Percentiles rank a stretch among this genome's conserved stretches.
Conservation (phyloP, 192 early-diverging fungal genomes). For the Borealophlyctis nickersoniae region DNA sequence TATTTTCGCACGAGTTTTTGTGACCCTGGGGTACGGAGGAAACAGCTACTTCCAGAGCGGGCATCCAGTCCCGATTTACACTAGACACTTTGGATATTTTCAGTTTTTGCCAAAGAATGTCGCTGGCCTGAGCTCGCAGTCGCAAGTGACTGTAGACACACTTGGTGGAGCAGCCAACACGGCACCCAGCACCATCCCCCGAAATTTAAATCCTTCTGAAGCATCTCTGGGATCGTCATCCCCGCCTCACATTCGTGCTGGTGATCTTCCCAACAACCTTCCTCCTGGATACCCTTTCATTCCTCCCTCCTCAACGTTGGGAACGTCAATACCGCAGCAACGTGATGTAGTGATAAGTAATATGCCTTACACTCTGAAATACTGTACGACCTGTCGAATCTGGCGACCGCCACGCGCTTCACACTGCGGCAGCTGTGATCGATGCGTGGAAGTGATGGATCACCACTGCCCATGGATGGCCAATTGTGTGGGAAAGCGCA, state of each 20-base stretch:
- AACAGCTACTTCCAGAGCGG: no score
- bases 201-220: not conserved
- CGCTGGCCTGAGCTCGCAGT: no score
- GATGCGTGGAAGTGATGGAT: slow-evolving; percentile 72
- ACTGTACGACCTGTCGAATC: slow-evolving; percentile 85
- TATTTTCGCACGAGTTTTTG: slow-evolving; percentile 35
- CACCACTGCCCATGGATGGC: slow-evolving; percentile 88
- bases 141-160: no score
- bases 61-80: no score
- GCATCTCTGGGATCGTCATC: not conserved
- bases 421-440: slow-evolving; percentile 86
- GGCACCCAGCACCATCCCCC: not conserved
- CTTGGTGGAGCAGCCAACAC: no score
- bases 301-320: slow-evolving; percentile 10
- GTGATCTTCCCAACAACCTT: not conserved
- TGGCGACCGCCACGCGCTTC: slow-evolving; percentile 84
- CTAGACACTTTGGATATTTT: no score
- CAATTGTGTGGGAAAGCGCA: slow-evolving; percentile 80
- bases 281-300: slow-evolving; percentile 18
- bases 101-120: not conserved
- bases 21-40: slow-evolving; percentile 49
- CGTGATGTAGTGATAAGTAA: slow-evolving; percentile 55
- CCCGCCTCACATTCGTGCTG: not conserved
- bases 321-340: slow-evolving; percentile 35
- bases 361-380: slow-evolving; percentile 58